Conservation (phyloP, 176 grass and related monocot genomes). For the Coix lacrymajobi region DNA sequence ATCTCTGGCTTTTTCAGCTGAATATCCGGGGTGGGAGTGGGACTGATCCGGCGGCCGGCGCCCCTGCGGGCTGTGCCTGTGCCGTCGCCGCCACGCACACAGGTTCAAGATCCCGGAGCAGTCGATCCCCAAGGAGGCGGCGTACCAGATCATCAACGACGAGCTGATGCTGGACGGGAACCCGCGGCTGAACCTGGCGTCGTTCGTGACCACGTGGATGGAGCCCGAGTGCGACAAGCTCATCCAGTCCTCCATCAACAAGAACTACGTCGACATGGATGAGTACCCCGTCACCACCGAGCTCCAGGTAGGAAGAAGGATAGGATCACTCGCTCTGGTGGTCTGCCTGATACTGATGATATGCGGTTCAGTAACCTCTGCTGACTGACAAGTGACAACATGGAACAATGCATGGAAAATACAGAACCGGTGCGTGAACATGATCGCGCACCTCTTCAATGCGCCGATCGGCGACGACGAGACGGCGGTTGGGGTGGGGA, state of each 20-base stretch:
- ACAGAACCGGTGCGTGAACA: conserved; percentile 79
- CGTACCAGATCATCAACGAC: conserved; percentile 96
- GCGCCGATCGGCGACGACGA: conserved; percentile 70
- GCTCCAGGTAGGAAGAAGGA: conserved; percentile 62
- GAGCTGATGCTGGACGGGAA: conserved; percentile 94
- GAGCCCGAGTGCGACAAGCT: conserved; percentile 95
- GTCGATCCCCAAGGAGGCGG: conserved; percentile 58
- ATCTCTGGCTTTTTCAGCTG: background rate
- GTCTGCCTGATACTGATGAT: no score
- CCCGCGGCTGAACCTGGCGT: conserved; percentile 83
- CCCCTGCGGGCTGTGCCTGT: no score
- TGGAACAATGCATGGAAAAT: no score
- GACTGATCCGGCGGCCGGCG: no score
- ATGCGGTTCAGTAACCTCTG: no score
- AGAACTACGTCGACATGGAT: conserved; percentile 77
- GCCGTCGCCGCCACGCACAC: no score
- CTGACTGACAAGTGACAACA: no score
- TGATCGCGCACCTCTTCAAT: conserved; percentile 72
- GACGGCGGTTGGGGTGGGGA: conserved; percentile 61
- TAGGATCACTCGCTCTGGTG: no score
- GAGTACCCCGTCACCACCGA: conserved; percentile 83
- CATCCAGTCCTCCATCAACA: conserved; percentile 64
- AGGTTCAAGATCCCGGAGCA: conserved; percentile 50
- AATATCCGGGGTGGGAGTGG: no score
- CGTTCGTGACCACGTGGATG: conserved; percentile 98